phyloP scores from a whole-genome alignment of 164 flowering plant species.

The Stephania japonica region DNA sequence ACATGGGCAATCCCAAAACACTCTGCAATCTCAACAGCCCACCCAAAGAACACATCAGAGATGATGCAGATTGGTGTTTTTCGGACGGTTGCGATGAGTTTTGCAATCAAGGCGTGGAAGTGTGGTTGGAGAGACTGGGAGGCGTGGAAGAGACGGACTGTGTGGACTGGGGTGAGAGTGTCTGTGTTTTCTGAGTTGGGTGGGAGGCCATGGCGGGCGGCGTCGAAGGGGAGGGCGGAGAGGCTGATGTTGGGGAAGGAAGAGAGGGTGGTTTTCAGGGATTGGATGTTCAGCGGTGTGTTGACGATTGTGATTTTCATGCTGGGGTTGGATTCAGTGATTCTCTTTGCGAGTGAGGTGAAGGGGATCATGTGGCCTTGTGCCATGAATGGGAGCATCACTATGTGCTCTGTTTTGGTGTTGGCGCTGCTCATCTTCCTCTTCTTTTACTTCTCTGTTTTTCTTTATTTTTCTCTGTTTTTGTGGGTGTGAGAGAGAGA shows the following conservation, averaged over 20 bases:
- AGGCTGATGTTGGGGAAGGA: background rate
- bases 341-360: background rate
- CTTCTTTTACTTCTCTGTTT: too few species aligned
- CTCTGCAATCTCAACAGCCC: background rate
- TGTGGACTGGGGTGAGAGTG: background rate
- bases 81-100: background rate
- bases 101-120: background rate
- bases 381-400: conserved; percentile 6
- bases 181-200: background rate
- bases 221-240: background rate
- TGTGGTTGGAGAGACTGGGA: background rate
- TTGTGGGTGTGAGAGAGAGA: too few species aligned
- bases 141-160: background rate
- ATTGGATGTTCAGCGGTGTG: background rate
- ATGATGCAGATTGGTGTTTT: background rate
- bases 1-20: background rate
- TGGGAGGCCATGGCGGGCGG: background rate
- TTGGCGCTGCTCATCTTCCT: too few species aligned
- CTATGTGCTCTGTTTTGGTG: background rate
- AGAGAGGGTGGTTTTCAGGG: background rate
- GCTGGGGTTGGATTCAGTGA: background rate
- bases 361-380: conserved; percentile 9
- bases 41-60: background rate
- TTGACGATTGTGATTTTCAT: background rate
- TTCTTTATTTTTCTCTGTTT: too few species aligned